Percentiles rank a stretch among this genome's conserved stretches.
phyloP scores from a whole-genome alignment of 2,329 filamentous ascomycete genomes.

The Hymenoscyphus albidus region DNA sequence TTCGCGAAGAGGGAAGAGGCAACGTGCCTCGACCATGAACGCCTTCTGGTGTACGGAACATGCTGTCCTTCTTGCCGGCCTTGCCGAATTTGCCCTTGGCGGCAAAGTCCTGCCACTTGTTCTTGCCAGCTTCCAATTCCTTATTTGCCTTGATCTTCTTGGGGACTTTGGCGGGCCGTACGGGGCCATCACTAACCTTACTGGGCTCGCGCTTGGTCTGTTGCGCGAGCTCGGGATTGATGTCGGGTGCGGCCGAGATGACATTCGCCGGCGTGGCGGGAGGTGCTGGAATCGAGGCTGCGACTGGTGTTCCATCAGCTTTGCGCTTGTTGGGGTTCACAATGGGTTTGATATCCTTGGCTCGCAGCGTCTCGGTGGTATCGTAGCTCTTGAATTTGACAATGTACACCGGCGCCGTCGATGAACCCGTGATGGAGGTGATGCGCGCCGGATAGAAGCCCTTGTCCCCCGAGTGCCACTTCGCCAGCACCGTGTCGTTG shows the following conservation, averaged over 20 bases:
- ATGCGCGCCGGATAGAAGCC: conserved; percentile 90
- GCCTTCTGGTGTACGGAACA: conserved; percentile 90
- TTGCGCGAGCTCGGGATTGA: conserved; percentile 62
- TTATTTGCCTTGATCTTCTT: conserved; percentile 92
- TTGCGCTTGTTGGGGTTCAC: conserved; percentile 75
- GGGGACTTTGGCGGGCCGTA: conserved; percentile 62
- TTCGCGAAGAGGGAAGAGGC: background rate
- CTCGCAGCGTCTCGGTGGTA: conserved; percentile 74
- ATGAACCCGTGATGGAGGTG: conserved; percentile 87
- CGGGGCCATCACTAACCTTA: conserved; percentile 56
- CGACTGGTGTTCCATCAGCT: conserved; percentile 67
- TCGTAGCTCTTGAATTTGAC: conserved; percentile 94
- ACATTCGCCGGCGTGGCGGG: conserved; percentile 36
- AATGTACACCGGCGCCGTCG: conserved; percentile 85
- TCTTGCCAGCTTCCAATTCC: conserved; percentile 85
- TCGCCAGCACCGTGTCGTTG: conserved; percentile 85
- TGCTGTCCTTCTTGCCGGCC: conserved; percentile 79
- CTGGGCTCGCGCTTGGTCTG: conserved; percentile 60
- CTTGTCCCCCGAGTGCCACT: conserved; percentile 87
- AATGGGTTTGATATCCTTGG: conserved; percentile 79
- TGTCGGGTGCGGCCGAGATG: conserved; percentile 43
- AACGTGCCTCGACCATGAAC: conserved; percentile 75
- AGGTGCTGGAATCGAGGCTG: conserved; percentile 42
- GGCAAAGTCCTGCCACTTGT: conserved; percentile 91
- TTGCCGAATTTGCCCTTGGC: conserved; percentile 70